A percentile compares a stretch with the other conserved stretches of the same genome.
Evolutionary conservation across 176 grass and related monocot genomes (phyloP).

Genomic region (Pontederia paniculata): DNA sequence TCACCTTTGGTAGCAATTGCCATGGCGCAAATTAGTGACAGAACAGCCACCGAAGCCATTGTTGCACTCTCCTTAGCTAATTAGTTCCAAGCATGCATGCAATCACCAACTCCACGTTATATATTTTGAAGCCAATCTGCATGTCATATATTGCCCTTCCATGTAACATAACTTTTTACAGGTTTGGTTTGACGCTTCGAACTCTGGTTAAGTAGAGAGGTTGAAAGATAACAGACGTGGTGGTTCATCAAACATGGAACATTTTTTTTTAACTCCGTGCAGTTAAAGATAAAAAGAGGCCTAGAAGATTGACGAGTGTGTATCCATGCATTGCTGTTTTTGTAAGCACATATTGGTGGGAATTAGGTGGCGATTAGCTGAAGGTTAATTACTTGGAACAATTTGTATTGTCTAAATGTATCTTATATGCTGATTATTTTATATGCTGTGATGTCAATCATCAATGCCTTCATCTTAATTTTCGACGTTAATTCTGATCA

Average conservation of each 20-base stretch:
- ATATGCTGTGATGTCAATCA: no score
- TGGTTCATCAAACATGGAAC: background rate
- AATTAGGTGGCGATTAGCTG: slow-evolving; percentile 4
- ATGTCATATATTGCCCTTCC: background rate
- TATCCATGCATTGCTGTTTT: background rate
- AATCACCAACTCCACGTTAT: background rate
- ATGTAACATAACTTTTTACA: background rate
- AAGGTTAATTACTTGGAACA: background rate
- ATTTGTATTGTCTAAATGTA: no score
- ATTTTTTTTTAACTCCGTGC: background rate
- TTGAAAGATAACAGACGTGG: background rate
- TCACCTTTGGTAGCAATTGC: background rate
- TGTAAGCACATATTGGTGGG: background rate
- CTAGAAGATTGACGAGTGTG: background rate
- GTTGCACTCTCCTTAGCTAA: background rate
- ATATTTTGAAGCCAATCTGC: background rate
- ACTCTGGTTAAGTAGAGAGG: background rate
- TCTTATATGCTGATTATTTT: no score
- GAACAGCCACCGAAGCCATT: background rate
- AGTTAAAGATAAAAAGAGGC: background rate
- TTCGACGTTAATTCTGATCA: no score
- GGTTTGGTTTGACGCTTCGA: background rate
- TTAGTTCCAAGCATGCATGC: no score
- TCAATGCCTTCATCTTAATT: no score
- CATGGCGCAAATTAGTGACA: slow-evolving; percentile 13